Base-by-base conservation (phyloP, 2,329 filamentous ascomycete species). In the Aspergillus pseudoterreus region DNA sequence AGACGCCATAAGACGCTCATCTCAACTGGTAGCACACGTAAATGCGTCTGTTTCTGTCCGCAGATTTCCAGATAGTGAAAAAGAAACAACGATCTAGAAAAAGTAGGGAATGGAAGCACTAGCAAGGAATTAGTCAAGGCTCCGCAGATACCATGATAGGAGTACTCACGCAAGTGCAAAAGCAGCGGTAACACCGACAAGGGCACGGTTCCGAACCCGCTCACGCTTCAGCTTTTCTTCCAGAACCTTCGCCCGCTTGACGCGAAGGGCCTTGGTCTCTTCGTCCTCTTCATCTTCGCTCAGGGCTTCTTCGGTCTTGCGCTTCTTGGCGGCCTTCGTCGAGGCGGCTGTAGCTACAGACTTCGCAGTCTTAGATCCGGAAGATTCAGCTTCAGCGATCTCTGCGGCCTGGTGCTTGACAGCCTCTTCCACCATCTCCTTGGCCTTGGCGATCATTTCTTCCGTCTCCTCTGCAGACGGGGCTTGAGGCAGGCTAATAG, bases 131-230 rank as follows among this genome's bases (percentile, higher is more conserved):
- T 42, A 42, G 61, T 71, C 62, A 69, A 66, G 8, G 35, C 21
- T 59, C 69, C 58, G 66, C 61, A 51, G 35, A 35, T 6, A 38
- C 17, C 30, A 27, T 43, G 14, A 14, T 21, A n/a, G 41, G 14
- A 12, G 27, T 50, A 87, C 91, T 77, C 82, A 97, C 94, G 92
- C 92, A 71, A 96, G 82, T 51, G 89, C 90, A 69, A 96, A 80
- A 43, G 90, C 94, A 52, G 90, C 90, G 56, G 86, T 89, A 48
- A 97, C 82, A 52, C 94, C 92, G 57, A 95, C 81, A 55, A 96
- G 77, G 43, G 94, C 90, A 66, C 91, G 84, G 71, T 86, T 90
- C 74, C 90, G 86, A 59, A 96, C 90, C 65, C 85, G 88, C 74
- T 95, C 87, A 75, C 90, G 92, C 71, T 86, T 86, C 60, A 95